phyloP scores from a whole-genome alignment of 192 early-diverging fungal species.

The Chytriomyces sp. region DNA sequence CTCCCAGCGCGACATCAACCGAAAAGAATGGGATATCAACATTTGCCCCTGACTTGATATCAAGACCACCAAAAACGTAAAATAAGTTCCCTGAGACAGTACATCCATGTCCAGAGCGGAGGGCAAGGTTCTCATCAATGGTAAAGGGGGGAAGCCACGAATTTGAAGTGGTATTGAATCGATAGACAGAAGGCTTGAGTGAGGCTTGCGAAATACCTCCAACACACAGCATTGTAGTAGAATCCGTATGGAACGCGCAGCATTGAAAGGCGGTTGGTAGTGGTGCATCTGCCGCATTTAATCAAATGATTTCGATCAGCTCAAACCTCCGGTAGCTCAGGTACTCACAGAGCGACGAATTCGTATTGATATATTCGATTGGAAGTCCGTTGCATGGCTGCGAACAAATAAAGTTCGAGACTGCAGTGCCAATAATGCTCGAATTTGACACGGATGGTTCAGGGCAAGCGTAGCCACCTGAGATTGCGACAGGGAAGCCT shows the following conservation, averaged over 20 bases:
- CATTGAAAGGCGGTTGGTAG: conserved; percentile 17
- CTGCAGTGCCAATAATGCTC: neutral
- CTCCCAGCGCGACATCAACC: too few relatives aligned
- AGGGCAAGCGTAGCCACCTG: conserved; percentile 8
- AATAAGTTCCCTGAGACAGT: neutral
- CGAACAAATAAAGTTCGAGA: conserved; percentile 21
- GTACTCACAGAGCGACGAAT: too few relatives aligned
- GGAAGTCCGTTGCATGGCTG: conserved; percentile 20
- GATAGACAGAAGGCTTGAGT: neutral
- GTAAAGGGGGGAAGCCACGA: conserved; percentile 7
- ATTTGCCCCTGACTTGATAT: neutral
- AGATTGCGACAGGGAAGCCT: too few relatives aligned
- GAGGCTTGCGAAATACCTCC: neutral
- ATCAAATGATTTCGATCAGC: neutral
- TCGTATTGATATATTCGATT: neutral
- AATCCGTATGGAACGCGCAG: conserved; percentile 10
- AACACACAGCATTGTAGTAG: conserved; percentile 9
- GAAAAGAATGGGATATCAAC: neutral
- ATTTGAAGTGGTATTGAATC: neutral
- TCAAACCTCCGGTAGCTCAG: too few relatives aligned
- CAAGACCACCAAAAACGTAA: conserved; percentile 13
- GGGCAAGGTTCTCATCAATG: neutral
- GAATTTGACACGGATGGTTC: neutral
- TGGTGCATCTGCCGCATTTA: neutral
- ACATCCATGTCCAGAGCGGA: conserved; percentile 13